phyloP scores from a whole-genome alignment of 148 eudicot species.

The Spergularia marina region DNA sequence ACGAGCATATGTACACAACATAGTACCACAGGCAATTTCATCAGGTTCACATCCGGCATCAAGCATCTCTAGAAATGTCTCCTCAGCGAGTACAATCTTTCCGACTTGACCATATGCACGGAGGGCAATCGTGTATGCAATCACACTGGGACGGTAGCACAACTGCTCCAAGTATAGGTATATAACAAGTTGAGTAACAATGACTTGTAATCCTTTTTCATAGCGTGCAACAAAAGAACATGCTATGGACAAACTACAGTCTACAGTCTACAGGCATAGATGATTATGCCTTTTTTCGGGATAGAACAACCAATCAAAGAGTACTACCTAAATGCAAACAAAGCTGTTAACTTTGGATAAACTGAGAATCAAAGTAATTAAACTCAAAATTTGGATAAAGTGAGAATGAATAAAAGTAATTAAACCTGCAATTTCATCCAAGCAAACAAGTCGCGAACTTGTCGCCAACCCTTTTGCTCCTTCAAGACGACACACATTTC shows the following conservation, averaged over 20 bases:
- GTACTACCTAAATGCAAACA: too few species aligned
- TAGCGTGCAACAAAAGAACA: background rate
- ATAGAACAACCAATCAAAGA: too few species aligned
- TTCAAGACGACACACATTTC: constrained; percentile 92
- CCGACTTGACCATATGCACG: constrained; percentile 96
- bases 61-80: constrained; percentile 94
- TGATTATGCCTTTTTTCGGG: too few species aligned
- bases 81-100: constrained; percentile 82
- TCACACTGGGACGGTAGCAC: constrained; percentile 76
- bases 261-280: background rate
- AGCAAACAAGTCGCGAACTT: constrained; percentile 73
- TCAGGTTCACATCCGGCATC: constrained; percentile 96
- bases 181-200: constrained; percentile 19
- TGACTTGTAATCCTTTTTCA: background rate
- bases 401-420: background rate
- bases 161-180: constrained; percentile 53
- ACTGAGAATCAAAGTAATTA: background rate
- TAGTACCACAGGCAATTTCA: constrained; percentile 94
- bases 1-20: constrained; percentile 89
- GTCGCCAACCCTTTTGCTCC: constrained; percentile 78
- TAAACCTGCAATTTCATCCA: constrained; percentile 98
- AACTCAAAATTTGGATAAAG: background rate
- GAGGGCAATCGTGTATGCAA: constrained; percentile 78
- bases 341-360: too few species aligned
- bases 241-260: background rate